These are phyloP conservation scores for Thielaviopsis punctulata DNA, from an alignment of 2,329 filamentous ascomycete species.

Conservation along the genomic window DNA sequence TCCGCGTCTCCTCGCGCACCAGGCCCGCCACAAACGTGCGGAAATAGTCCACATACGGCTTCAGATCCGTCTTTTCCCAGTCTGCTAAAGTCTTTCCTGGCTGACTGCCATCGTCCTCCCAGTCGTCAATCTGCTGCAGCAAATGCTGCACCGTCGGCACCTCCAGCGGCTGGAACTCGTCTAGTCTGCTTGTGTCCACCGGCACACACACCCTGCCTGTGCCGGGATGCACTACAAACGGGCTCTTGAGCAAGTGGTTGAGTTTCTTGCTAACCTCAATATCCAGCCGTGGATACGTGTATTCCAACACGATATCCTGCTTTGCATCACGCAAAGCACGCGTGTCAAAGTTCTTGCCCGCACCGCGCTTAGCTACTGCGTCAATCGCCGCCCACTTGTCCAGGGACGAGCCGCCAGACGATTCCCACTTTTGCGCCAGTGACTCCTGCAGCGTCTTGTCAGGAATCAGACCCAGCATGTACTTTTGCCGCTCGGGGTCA, in stretches of 20 bases:
- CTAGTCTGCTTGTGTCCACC: conserved; percentile 58
- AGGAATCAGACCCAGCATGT: conserved; percentile 69
- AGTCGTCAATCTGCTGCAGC: conserved; percentile 71
- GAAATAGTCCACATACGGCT: conserved; percentile 84
- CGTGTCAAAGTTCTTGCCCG: conserved; percentile 53
- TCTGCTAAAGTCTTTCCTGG: conserved; percentile 41
- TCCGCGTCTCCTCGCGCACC: conserved; percentile 54
- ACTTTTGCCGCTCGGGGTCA: conserved; percentile 50
- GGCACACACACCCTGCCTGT: conserved; percentile 92
- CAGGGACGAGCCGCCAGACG: conserved; percentile 53
- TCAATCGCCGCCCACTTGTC: conserved; percentile 95
- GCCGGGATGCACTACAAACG: conserved; percentile 89
- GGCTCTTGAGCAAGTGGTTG: conserved; percentile 93
- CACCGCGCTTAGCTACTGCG: conserved; percentile 58
- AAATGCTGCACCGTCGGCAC: conserved; percentile 83
- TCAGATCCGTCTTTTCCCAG: conserved; percentile 94
- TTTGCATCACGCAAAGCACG: conserved; percentile 70
- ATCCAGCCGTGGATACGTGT: conserved; percentile 93
- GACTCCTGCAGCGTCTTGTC: conserved; percentile 62
- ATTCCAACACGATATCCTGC: conserved; percentile 90
- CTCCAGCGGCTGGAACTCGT: conserved; percentile 68
- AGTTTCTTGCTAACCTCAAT: conserved; percentile 95
- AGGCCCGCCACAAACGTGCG: conserved; percentile 60
- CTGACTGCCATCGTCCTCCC: conserved; percentile 30
- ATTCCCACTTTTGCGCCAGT: conserved; percentile 79